A percentile compares a stretch with the other conserved stretches of the same genome.
These are phyloP conservation scores for Laburnicola sp. DNA, from an alignment of 2,329 filamentous ascomycete species.

Conservation along the genomic window DNA sequence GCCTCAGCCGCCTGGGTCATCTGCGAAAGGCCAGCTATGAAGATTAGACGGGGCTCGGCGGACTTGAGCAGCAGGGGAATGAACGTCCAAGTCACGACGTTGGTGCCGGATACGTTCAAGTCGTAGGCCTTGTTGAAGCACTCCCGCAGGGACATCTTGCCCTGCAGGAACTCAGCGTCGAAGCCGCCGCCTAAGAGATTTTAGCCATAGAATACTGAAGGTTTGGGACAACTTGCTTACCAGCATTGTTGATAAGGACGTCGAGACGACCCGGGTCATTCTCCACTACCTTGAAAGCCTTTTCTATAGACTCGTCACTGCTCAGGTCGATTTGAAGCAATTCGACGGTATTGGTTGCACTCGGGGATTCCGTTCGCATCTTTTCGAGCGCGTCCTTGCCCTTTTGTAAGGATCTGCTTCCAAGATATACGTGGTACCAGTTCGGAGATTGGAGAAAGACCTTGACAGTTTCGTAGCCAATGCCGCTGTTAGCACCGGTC, in stretches of 20 bases:
- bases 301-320: conserved; percentile 57
- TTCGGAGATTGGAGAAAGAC: conserved; percentile 53
- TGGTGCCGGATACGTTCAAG: conserved; percentile 46
- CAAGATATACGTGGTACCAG: conserved; percentile 61
- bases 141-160: conserved; percentile 29
- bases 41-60: conserved; percentile 41
- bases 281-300: conserved; percentile 50
- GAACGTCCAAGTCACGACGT: conserved; percentile 43
- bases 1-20: too few relatives aligned
- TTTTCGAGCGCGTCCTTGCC: conserved; percentile 53
- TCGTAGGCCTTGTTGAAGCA: conserved; percentile 44
- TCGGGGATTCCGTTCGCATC: conserved; percentile 49
- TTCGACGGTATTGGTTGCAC: conserved; percentile 49
- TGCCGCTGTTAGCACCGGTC: conserved; percentile 64
- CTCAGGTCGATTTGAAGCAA: conserved; percentile 58
- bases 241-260: conserved; percentile 61
- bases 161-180: conserved; percentile 44
- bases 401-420: conserved; percentile 56
- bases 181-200: conserved; percentile 47
- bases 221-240: conserved; percentile 29
- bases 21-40: conserved; percentile 17
- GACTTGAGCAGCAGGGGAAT: conserved; percentile 46
- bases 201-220: not conserved
- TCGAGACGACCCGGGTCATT: conserved; percentile 54
- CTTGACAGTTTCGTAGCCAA: conserved; percentile 62